Conservation (phyloP, 2,329 filamentous ascomycete genomes). For the Bipolaris oryzae region DNA sequence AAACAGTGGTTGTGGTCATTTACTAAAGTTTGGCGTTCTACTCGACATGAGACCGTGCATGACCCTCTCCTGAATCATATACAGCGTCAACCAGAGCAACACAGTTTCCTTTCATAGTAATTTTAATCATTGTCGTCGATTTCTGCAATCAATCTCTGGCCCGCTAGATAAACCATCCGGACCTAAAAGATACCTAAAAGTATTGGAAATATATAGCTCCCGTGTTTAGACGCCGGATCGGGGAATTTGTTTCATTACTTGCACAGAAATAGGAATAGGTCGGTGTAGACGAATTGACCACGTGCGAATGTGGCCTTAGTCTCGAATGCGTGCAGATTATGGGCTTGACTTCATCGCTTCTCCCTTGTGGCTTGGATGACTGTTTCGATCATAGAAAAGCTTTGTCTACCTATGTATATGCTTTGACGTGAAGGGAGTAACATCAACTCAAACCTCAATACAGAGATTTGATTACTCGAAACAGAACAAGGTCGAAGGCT, state of each 20-base stretch:
- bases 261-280: background rate
- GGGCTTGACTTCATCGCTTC: background rate
- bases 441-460: no score
- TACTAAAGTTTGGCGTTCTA: background rate
- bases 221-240: background rate
- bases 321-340: background rate
- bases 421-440: background rate
- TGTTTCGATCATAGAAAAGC: background rate
- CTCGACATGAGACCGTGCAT: slow-evolving; percentile 2
- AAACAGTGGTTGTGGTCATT: slow-evolving; percentile 7
- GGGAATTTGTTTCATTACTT: background rate
- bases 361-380: background rate
- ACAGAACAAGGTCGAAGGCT: background rate
- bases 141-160: background rate
- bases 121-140: background rate
- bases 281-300: background rate
- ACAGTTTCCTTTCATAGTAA: slow-evolving; percentile 2
- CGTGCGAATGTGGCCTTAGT: background rate
- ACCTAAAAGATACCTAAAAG: background rate
- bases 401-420: no score
- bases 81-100: background rate
- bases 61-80: slow-evolving; percentile 1
- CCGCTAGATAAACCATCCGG: background rate
- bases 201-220: slow-evolving; percentile 1
- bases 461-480: background rate